Percentiles rank a stretch among this genome's conserved stretches.
Evolutionary conservation across 805 yeast genomes (phyloP).

Genomic region (Spathaspora sp.): DNA sequence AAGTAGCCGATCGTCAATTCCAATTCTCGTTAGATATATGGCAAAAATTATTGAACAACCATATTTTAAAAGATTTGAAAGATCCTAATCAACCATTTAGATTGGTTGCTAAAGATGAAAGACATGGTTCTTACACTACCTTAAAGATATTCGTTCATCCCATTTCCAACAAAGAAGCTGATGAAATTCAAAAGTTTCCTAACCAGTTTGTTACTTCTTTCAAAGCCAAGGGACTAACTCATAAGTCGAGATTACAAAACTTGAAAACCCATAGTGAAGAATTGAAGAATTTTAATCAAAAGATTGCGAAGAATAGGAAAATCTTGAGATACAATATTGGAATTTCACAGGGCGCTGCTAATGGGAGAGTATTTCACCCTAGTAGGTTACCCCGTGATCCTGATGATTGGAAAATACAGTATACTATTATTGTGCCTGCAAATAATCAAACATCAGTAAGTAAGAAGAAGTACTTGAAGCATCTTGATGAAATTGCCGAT

Average conservation of each 20-base stretch:
- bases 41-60: conserved; percentile 24
- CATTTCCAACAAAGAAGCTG: conserved; percentile 16
- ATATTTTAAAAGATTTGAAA: conserved; percentile 23
- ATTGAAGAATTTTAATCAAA: conserved; percentile 21
- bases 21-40: conserved; percentile 54
- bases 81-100: conserved; percentile 21
- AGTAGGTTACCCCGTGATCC: neutral
- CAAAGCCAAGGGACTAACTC: conserved; percentile 18
- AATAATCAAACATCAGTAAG: neutral
- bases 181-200: conserved; percentile 20
- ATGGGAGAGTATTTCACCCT: neutral
- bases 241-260: conserved; percentile 19
- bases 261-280: conserved; percentile 20
- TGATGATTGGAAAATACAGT: neutral
- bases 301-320: neutral
- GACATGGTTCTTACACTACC: conserved; percentile 8
- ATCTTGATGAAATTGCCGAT: neutral
- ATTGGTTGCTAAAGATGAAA: conserved; percentile 14
- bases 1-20: conserved; percentile 68
- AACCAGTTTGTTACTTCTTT: conserved; percentile 27
- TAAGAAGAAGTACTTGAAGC: neutral
- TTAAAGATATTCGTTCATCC: conserved; percentile 26
- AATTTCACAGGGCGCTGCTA: neutral
- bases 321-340: neutral
- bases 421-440: neutral